Base-by-base conservation (phyloP, 768 basidiomycete species). In the Leccinum arenicola region DNA sequence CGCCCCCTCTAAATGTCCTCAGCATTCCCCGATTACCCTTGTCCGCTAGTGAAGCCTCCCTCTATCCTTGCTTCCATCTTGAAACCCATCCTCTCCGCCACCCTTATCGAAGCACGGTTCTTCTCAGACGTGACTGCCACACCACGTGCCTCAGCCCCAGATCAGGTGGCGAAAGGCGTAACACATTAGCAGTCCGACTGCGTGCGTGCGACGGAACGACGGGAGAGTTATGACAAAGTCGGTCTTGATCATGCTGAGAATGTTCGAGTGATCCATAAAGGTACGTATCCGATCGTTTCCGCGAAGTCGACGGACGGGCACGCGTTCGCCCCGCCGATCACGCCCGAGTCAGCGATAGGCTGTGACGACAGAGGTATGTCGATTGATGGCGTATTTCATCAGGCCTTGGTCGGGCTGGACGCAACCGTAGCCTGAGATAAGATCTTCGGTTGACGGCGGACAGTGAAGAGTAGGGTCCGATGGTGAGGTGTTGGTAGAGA, bases 41-140 rank as follows among this genome's bases (percentile, higher is more conserved):
- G 83, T 3, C 67, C 71, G 0, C 64, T 59, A 0, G 76, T 74
- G 4, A 86, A 61, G 7, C 84, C 77, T 35, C 81, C 84, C 77
- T 35, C 81, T 69, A 54, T 84, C 76, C 86, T 66, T 0, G 75
- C 83, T 66, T 91, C 89, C 33, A 70, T 59, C 55, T 68, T 72
- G 67, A 91, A 86, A 1, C 87, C 87, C 76, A 89, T 72, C 53
- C 82, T 75, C 65, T 84, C 74, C 0, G 87, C 88, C 0, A 79
- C 74, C 5, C 71, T 63, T 14, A 84, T 70, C 38, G 84, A 86
- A 0, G 75, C 64, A 11, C 48, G 52, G 65, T 90, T 90, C 23
- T 66, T 56, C 14, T 70, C 65, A 52, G 84, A 80, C 4, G 27
- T 0, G 85, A 77, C 60, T 80, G 78, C 84, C 87, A 91, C 29